Percentiles rank a stretch among this genome's conserved stretches.
Conservation (phyloP, 1,284 basidiomycete species). For the Rhizoctonia solani region DNA sequence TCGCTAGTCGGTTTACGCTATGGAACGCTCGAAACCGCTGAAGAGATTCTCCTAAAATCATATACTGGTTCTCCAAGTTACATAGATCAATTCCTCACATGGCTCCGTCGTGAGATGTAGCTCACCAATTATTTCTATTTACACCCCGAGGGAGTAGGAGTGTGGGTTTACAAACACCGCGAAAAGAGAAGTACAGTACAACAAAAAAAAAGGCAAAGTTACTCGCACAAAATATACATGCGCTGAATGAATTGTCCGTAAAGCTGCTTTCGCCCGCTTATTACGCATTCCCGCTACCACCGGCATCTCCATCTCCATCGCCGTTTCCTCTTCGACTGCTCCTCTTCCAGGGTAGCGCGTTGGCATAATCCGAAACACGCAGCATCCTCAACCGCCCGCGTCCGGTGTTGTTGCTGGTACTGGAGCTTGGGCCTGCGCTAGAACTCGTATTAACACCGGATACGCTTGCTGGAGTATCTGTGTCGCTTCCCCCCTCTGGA, state of each 20-base stretch:
- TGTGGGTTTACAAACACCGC: too few species aligned
- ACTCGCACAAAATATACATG: constrained; percentile 20
- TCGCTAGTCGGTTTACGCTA: constrained; percentile 46
- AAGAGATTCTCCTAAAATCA: constrained; percentile 23
- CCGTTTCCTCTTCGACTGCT: background rate
- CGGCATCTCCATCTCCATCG: background rate
- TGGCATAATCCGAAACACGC: constrained; percentile 31
- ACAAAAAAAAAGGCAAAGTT: constrained; percentile 15
- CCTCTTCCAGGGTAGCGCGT: constrained; percentile 21
- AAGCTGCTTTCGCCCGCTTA: background rate
- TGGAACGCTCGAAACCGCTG: constrained; percentile 44
- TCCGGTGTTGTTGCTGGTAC: background rate
- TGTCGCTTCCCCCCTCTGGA: constrained; percentile 19
- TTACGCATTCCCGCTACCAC: constrained; percentile 7
- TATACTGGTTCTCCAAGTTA: background rate
- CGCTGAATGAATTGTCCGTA: too few species aligned
- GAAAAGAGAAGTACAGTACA: constrained; percentile 33
- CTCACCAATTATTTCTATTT: background rate
- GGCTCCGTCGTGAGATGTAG: constrained; percentile 32
- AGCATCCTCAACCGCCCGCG: constrained; percentile 24
- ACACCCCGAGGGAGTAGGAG: background rate
- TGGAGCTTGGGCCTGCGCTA: background rate
- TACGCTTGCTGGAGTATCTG: constrained; percentile 19
- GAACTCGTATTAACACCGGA: background rate
- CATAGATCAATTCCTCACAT: constrained; percentile 15